phyloP scores from a whole-genome alignment of 176 grass and related monocot genomes.

The Triticum timopheevii region DNA sequence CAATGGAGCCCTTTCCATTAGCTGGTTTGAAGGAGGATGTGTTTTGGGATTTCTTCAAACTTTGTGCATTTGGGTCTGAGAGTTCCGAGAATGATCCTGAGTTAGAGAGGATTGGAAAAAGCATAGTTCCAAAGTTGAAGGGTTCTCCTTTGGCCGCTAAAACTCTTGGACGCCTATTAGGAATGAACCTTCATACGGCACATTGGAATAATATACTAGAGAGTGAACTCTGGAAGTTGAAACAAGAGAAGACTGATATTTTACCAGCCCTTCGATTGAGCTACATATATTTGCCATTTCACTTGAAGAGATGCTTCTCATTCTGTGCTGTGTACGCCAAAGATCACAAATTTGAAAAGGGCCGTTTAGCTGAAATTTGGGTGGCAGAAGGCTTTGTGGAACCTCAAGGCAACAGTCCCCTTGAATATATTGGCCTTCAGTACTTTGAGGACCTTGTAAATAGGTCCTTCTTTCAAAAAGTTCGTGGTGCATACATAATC shows the following conservation, averaged over 20 bases:
- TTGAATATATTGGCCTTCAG: not conserved
- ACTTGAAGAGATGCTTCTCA: conserved; percentile 1
- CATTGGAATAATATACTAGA: conserved; percentile 30
- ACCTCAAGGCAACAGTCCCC: not conserved
- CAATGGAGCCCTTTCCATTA: not conserved
- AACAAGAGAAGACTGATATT: conserved; percentile 24
- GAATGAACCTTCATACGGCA: not conserved
- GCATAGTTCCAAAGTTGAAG: not conserved
- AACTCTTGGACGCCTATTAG: conserved; percentile 37
- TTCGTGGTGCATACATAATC: not conserved
- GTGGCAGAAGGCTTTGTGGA: not conserved
- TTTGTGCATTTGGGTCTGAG: not conserved
- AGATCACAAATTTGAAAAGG: not conserved
- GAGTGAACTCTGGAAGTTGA: conserved; percentile 37
- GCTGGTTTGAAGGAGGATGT: not conserved
- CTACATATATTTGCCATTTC: conserved; percentile 38
- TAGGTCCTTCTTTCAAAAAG: not conserved
- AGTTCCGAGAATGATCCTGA: not conserved
- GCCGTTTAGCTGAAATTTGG: not conserved
- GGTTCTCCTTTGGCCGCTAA: conserved; percentile 5
- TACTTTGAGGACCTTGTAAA: not conserved
- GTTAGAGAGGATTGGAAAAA: too few relatives aligned
- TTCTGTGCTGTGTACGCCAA: not conserved
- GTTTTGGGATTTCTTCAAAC: not conserved
- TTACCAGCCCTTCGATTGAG: conserved; percentile 39